phyloP scores from a whole-genome alignment of 1,139 yeast species.

The Chernovozyma sophiae-reginae region DNA sequence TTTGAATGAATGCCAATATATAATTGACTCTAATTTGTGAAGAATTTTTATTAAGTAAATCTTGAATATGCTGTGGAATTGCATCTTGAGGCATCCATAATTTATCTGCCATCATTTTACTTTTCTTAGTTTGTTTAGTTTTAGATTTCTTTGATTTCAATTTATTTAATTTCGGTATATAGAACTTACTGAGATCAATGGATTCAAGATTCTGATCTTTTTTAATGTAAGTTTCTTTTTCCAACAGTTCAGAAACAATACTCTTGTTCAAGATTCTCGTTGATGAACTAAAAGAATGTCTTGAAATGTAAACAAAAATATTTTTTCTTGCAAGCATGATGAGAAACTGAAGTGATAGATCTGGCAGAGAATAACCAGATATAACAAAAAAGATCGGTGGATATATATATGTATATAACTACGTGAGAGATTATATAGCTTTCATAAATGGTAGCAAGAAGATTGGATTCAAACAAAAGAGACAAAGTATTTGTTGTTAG shows the following conservation, averaged over 20 bases:
- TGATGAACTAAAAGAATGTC: background rate
- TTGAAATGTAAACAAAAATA: background rate
- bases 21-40: conserved; percentile 33
- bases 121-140: background rate
- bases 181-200: no score
- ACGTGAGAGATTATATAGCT: no score
- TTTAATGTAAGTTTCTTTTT: no score
- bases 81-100: conserved; percentile 59
- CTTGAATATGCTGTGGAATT: conserved; percentile 49
- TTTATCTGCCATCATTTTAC: conserved; percentile 11
- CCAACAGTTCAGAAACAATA: no score
- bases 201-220: background rate
- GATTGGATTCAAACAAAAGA: no score
- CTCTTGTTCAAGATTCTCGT: background rate
- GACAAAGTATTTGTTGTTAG: no score
- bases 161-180: no score
- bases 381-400: no score
- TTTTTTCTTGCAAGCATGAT: background rate
- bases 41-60: conserved; percentile 30
- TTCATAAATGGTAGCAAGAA: no score
- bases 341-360: background rate
- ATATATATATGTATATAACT: no score
- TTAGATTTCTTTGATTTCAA: background rate
- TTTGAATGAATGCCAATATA: conserved; percentile 69
- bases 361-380: no score